Percentiles rank a stretch among this genome's conserved stretches.
phyloP scores from a whole-genome alignment of 1,284 basidiomycete species.

The Sporisorium exsertum region DNA sequence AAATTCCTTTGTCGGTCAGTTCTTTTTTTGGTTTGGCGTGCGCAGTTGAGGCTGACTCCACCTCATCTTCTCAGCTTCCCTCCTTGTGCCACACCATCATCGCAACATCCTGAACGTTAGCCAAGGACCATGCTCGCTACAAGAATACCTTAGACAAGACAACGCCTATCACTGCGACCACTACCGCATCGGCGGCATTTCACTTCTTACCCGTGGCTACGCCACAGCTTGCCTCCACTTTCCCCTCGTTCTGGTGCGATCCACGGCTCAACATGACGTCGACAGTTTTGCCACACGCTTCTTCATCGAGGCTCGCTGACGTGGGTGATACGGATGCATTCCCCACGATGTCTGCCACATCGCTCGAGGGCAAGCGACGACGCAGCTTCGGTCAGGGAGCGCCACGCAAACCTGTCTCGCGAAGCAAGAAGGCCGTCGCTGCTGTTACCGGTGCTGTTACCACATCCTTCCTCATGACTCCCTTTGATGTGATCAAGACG shows the following conservation, averaged over 20 bases:
- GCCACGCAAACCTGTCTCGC: constrained; percentile 71
- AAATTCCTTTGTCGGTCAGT: constrained; percentile 3
- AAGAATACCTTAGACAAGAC: background rate
- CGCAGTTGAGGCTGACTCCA: no score
- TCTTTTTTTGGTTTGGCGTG: no score
- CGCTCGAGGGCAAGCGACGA: constrained; percentile 30
- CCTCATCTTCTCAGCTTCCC: no score
- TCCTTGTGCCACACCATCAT: no score
- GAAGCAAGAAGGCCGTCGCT: constrained; percentile 77
- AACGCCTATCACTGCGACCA: background rate
- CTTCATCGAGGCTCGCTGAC: constrained; percentile 17
- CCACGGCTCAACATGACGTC: constrained; percentile 16
- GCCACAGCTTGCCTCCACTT: constrained; percentile 23
- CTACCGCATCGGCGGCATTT: no score
- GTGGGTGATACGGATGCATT: constrained; percentile 33
- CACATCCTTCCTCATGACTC: constrained; percentile 90
- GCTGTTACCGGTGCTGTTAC: constrained; percentile 83
- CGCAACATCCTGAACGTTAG: background rate
- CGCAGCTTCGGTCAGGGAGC: constrained; percentile 34
- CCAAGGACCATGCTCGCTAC: constrained; percentile 9
- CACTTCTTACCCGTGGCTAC: background rate
- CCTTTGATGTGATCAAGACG: constrained; percentile 93
- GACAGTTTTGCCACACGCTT: constrained; percentile 3
- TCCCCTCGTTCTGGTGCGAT: background rate
- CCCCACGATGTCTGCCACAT: constrained; percentile 39